Conservation (phyloP, 140 eudicot species). For the Senecio squalidus region DNA sequence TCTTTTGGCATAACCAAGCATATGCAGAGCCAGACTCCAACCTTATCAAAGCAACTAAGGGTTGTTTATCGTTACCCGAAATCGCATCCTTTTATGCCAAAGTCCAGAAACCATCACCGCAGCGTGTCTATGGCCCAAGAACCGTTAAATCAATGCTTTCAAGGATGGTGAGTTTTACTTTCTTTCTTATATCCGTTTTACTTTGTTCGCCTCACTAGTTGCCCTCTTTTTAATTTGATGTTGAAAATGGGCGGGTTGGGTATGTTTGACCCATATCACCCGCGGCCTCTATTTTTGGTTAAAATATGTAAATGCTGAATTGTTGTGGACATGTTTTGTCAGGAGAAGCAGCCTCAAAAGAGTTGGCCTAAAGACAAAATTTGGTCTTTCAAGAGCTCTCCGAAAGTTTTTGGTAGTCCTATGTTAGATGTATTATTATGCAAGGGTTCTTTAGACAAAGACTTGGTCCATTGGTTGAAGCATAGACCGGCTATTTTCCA, state of each 20-base stretch:
- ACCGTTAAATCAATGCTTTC: constrained; percentile 78
- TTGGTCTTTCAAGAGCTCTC: constrained; percentile 62
- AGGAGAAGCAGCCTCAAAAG: constrained; percentile 90
- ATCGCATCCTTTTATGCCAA: constrained; percentile 86
- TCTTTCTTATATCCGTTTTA: background rate
- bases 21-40: constrained; percentile 78
- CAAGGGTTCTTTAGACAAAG: constrained; percentile 59
- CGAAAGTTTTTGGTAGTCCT: constrained; percentile 78
- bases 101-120: constrained; percentile 70
- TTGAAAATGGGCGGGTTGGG: background rate
- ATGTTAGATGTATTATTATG: constrained; percentile 75
- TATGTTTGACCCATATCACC: too few relatives aligned
- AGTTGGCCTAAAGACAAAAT: constrained; percentile 89
- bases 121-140: constrained; percentile 85
- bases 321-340: constrained; percentile 24
- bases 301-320: background rate
- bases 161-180: constrained; percentile 57
- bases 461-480: constrained; percentile 85
- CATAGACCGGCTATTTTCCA: constrained; percentile 80
- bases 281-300: background rate
- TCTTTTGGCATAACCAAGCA: constrained; percentile 86
- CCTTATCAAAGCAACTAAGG: constrained; percentile 68
- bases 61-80: constrained; percentile 89
- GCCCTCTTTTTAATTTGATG: background rate
- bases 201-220: background rate